Conservation (phyloP, 176 grass and related monocot species). For the Olyra latifolia region DNA sequence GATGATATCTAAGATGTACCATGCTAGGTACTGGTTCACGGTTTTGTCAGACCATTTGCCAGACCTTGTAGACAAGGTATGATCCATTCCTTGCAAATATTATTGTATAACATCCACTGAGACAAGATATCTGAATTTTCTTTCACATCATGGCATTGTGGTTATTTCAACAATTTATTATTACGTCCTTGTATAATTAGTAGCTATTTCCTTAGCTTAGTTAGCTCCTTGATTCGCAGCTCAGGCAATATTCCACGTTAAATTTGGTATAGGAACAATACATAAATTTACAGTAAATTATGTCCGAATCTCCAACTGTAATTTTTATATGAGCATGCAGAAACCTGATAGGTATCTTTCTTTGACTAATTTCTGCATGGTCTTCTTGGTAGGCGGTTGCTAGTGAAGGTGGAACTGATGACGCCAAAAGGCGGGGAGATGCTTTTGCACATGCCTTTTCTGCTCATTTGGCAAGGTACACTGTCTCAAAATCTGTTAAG, state of each 20-base stretch:
- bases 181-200: background rate
- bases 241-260: background rate
- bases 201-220: too few relatives aligned
- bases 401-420: conserved; percentile 97
- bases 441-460: conserved; percentile 97
- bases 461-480: conserved; percentile 94
- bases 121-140: conserved; percentile 4
- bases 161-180: conserved; percentile 4
- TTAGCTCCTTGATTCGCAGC: conserved; percentile 9
- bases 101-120: conserved; percentile 3
- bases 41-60: conserved; percentile 81
- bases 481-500: background rate
- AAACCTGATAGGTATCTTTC: background rate
- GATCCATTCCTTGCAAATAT: conserved; percentile 21
- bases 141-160: conserved; percentile 10
- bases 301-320: background rate
- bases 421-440: conserved; percentile 93
- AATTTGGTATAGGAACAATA: conserved; percentile 8
- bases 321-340: background rate
- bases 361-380: conserved; percentile 1
- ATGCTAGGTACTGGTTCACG: conserved; percentile 91
- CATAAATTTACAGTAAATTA: conserved; percentile 6
- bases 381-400: conserved; percentile 77
- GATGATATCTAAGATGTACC: conserved; percentile 36
- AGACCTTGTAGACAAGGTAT: conserved; percentile 96